Evolutionary conservation across 805 yeast species (phyloP).

Genomic region (Candida broadrunensis): DNA sequence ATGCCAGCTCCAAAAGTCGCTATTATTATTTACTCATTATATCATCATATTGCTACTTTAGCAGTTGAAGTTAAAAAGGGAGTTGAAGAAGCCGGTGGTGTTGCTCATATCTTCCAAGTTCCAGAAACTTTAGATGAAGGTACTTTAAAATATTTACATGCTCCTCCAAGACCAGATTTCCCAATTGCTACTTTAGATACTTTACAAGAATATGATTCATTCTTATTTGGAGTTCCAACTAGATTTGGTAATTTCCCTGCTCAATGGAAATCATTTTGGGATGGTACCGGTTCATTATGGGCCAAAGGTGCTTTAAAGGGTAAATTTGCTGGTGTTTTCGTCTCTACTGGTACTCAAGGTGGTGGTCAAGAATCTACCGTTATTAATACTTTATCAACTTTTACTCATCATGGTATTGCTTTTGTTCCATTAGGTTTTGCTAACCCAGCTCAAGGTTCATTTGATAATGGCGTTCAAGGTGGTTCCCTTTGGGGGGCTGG

Average conservation of each 20-base stretch:
- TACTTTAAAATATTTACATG: constrained; percentile 10
- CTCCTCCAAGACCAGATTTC: constrained; percentile 26
- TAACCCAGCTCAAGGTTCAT: constrained; percentile 46
- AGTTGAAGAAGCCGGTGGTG: constrained; percentile 58
- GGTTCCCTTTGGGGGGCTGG: constrained; percentile 91
- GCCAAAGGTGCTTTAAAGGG: constrained; percentile 66
- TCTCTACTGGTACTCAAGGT: constrained; percentile 70
- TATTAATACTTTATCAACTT: constrained; percentile 55
- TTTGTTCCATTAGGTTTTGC: constrained; percentile 78
- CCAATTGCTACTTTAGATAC: constrained; percentile 60
- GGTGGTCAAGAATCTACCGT: constrained; percentile 79
- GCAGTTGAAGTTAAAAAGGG: constrained; percentile 72
- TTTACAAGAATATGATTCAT: constrained; percentile 65
- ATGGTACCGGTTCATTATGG: constrained; percentile 76
- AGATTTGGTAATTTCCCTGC: constrained; percentile 76
- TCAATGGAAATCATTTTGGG: constrained; percentile 80
- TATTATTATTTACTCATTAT: constrained; percentile 75
- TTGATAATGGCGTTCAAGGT: constrained; percentile 59
- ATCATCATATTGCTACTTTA: constrained; percentile 69
- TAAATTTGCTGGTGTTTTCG: constrained; percentile 72
- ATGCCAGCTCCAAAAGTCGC: constrained; percentile 36
- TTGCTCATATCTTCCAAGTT: constrained; percentile 64
- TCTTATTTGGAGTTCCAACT: constrained; percentile 79
- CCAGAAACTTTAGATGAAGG: constrained; percentile 18
- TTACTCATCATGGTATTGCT: constrained; percentile 76